Evolutionary conservation across 345 rosid genomes (phyloP).

Genomic region (Ailanthus altissimus): DNA sequence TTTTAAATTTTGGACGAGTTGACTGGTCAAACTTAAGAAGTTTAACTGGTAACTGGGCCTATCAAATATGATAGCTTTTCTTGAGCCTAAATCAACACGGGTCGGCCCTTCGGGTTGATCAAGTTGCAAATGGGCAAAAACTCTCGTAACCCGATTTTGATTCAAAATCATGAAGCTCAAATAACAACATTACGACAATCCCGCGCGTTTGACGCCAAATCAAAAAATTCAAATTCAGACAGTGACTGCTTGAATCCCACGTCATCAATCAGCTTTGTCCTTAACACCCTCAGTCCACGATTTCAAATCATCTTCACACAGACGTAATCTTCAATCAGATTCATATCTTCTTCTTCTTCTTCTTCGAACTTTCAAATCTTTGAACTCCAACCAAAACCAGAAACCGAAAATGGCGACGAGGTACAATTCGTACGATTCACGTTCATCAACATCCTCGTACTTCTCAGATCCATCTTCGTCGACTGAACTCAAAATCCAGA

Average conservation of each 20-base stretch:
- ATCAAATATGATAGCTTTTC: no score
- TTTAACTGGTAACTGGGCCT: no score
- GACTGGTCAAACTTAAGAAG: no score
- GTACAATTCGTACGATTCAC: slow-evolving; percentile 70
- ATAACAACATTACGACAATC: background rate
- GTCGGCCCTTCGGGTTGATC: no score
- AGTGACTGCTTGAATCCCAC: slow-evolving; percentile 20
- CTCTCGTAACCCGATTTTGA: background rate
- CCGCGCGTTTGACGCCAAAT: slow-evolving; percentile 33
- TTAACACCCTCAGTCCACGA: background rate
- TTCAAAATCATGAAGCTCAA: background rate
- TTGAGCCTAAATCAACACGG: no score
- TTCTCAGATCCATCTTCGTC: slow-evolving; percentile 69
- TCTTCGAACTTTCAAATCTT: background rate
- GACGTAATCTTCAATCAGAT: background rate
- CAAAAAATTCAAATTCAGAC: slow-evolving; percentile 34
- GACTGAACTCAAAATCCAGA: slow-evolving; percentile 34
- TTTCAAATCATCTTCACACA: background rate
- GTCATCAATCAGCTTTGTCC: slow-evolving; percentile 4
- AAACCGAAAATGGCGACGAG: slow-evolving; percentile 56
- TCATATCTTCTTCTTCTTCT: background rate
- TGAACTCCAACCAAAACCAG: no score
- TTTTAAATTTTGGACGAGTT: no score
- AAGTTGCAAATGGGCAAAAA: no score
- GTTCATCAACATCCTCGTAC: slow-evolving; percentile 60